phyloP scores from a whole-genome alignment of 1,284 basidiomycete species.

The Baeospora myosura region DNA sequence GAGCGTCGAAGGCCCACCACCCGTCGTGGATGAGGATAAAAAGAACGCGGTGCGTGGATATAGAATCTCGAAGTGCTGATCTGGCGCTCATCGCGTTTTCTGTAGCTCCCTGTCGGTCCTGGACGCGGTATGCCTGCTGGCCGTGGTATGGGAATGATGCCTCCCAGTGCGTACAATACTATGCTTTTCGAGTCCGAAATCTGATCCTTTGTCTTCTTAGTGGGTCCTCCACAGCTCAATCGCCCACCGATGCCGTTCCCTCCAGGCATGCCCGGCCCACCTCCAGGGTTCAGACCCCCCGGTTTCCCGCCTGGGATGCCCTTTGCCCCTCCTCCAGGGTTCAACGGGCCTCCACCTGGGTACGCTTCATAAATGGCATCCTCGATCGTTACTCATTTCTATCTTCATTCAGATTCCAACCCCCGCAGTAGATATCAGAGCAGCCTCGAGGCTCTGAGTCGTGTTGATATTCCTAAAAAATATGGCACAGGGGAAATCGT shows the following conservation, averaged over 20 bases:
- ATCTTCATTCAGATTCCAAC: slow-evolving; percentile 4
- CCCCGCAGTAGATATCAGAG: slow-evolving; percentile 4
- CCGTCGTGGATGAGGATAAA: slow-evolving; percentile 84
- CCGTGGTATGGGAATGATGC: slow-evolving; percentile 94
- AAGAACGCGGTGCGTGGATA: slow-evolving; percentile 62
- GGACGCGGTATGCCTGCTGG: slow-evolving; percentile 94
- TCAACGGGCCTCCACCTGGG: slow-evolving; percentile 81
- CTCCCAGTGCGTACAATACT: slow-evolving; percentile 65
- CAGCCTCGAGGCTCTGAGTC: too few species aligned
- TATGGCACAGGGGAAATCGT: too few species aligned
- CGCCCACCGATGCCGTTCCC: slow-evolving; percentile 85
- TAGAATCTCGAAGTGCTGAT: slow-evolving; percentile 1
- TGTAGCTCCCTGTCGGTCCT: slow-evolving; percentile 80
- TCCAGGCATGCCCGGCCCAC: slow-evolving; percentile 77
- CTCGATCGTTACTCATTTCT: neutral
- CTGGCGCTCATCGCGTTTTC: slow-evolving; percentile 6
- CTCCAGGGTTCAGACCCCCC: slow-evolving; percentile 78
- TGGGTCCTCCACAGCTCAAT: slow-evolving; percentile 63
- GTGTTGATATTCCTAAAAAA: too few species aligned
- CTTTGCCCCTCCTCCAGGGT: slow-evolving; percentile 75
- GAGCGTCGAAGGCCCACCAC: slow-evolving; percentile 93
- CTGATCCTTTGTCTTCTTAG: slow-evolving; percentile 25
- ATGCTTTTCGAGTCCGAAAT: slow-evolving; percentile 10
- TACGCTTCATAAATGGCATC: slow-evolving; percentile 38
- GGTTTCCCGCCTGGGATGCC: slow-evolving; percentile 76